Evolutionary conservation across 768 basidiomycete species (phyloP), one percentile per base, ranked within the genome.

Genomic region (Filobasidium wieringae): DNA sequence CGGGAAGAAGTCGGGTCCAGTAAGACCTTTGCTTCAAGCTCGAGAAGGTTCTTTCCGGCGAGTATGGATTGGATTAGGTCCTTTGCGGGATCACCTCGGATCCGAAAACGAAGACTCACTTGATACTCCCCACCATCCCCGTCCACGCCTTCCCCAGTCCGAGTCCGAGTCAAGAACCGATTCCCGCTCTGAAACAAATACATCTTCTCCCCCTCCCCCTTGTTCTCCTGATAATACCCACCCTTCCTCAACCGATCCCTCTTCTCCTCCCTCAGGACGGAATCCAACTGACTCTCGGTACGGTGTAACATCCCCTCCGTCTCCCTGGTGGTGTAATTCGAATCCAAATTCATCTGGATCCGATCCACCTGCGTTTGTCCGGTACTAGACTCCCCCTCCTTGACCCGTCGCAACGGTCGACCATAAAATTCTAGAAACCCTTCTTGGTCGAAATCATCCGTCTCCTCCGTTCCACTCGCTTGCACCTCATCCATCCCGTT

Each of bases 21-120:
- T 68, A 93, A 88, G 14, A 93, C 90, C 26, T 79, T 80, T 7
- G 93, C 93, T 76, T 99, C 93, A 12, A 89, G 78, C 70, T 90
- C 85, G 30, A 96, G 77, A 8, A 96, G 82, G 64, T 80, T 86
- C 90, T 96, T 75, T 57, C 22, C 36, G 37, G 27, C 6, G 34
- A 14, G 17, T 22, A 17, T 61, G 32, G 2, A 65, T 67, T 14
- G 62, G 60, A 2, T 63, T 9, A 32, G 40, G 27, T 49, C 19
- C 2, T 8, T 49, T 14, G 14, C 4, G 11, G 19, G 31, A 41
- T 24, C 11, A 26, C 36, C 22, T 34, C 26, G 22, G 29, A n/a
- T 56, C 55, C 27, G 51, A n/a, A 3, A 15, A 11, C 30, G 64
- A 14, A 63, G 22, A 45, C 60, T 52, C 37, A 63, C 61, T 50